Conservation (phyloP, 2,329 filamentous ascomycete species). For the Phialophora chinensis region DNA sequence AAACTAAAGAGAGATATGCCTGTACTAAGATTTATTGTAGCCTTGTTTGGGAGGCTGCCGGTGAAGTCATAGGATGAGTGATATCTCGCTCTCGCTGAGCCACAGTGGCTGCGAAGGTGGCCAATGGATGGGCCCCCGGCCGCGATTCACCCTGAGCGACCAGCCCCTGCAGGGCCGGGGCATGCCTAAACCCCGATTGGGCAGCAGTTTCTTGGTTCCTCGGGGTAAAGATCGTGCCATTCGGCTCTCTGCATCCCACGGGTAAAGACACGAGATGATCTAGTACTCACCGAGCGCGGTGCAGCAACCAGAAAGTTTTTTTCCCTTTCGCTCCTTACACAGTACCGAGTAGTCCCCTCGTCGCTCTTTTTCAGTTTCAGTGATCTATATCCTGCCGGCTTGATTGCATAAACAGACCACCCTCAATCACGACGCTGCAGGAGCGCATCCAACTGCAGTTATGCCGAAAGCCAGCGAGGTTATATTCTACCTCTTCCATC, state of each 20-base stretch:
- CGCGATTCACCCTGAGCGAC: constrained; percentile 2
- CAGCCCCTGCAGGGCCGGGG: background rate
- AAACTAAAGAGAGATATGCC: background rate
- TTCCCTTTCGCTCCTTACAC: constrained; percentile 4
- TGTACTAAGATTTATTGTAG: constrained; percentile 24
- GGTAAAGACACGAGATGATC: constrained; percentile 20
- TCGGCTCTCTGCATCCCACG: constrained; percentile 25
- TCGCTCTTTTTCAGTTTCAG: constrained; percentile 20
- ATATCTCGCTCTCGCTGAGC: background rate
- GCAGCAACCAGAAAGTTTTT: background rate
- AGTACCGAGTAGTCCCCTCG: background rate
- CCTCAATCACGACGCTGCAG: background rate
- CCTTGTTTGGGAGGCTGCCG: constrained; percentile 21
- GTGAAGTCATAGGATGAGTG: constrained; percentile 30
- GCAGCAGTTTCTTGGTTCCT: constrained; percentile 3
- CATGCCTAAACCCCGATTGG: background rate
- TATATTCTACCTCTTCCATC: constrained; percentile 76
- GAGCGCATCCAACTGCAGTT: constrained; percentile 32
- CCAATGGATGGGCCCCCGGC: background rate
- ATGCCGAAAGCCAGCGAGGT: constrained; percentile 57
- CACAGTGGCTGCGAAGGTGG: constrained; percentile 9
- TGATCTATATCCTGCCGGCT: background rate
- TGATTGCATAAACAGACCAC: background rate
- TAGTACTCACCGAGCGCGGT: constrained; percentile 17
- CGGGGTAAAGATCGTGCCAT: constrained; percentile 28